Base-by-base conservation (phyloP, 2,329 filamentous ascomycete species). In the Trichoderma oligosporum region DNA sequence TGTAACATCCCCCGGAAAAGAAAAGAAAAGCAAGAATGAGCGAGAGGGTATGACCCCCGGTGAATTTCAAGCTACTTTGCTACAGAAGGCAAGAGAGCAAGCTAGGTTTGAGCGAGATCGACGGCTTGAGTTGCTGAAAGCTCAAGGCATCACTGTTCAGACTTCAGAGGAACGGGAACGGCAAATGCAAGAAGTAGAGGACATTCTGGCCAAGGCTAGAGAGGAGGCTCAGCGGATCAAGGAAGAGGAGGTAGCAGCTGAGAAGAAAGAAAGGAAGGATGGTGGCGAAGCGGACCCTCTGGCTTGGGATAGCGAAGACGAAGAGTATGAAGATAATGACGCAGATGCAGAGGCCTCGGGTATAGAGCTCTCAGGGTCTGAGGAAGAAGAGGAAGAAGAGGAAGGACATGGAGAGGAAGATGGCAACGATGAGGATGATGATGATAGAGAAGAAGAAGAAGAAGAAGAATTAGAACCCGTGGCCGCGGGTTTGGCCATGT, bases 141-240 rank as follows among this genome's bases (percentile, higher is more conserved):
- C 87, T 9, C 91, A 88, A 71, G 94, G 94, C 7, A 81, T 97
- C 24, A 76, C 87, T 22, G 78, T 97, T 16, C 87, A 92, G 70
- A 96, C 89, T 0, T 84, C 86, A 2, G 93, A 97, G 71, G 92
- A 99, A 70, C 84, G 89, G 18, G 88, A 92, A 67, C 83, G 84
- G 31, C 88, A 96, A 68, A 84, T 91, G 70, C 85, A 88, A 57
- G 85, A 92, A 59, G 84, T 96, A 11, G 94, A 97, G 64, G 88
- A 97, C 66, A 82, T 97, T 60, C 83, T 97, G 24, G 87, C 93
- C 46, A 91, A 87, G 65, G 93, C 92, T 18, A 82, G 91, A 57
- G 80, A 85, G 60, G 90, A 97, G 68, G 92, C 87, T 2, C 63
- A 70, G 35, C 85, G 88, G 63, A 85, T 97, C 48, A 87, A 86